These are phyloP conservation scores for Vachellia pachyceras DNA, from an alignment of 306 rosid genomes.

Conservation along the genomic window DNA sequence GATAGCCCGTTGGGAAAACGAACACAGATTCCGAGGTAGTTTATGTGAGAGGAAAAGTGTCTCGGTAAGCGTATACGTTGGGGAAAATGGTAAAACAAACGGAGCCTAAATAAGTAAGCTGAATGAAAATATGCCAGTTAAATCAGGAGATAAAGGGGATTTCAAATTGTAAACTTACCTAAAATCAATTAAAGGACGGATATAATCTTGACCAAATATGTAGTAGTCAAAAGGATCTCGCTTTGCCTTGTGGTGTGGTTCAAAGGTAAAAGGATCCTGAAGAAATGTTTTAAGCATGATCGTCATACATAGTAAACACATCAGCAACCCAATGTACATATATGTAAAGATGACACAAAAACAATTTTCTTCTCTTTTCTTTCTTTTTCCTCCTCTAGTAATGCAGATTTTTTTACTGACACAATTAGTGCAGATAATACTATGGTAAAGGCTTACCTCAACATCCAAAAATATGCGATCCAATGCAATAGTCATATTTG, in stretches of 20 bases:
- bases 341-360: slow-evolving; percentile 29
- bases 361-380: neutral
- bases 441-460: slow-evolving; percentile 58
- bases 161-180: slow-evolving; percentile 58
- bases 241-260: slow-evolving; percentile 85
- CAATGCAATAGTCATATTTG: slow-evolving; percentile 76
- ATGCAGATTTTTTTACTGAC: neutral
- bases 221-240: slow-evolving; percentile 98
- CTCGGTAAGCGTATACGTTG: too few species aligned
- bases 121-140: slow-evolving; percentile 18
- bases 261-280: slow-evolving; percentile 94
- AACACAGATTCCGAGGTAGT: too few species aligned
- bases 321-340: slow-evolving; percentile 26
- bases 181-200: slow-evolving; percentile 92
- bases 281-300: too few species aligned
- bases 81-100: too few species aligned
- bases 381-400: neutral
- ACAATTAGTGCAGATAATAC: slow-evolving; percentile 15
- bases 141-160: slow-evolving; percentile 38
- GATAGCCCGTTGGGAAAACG: too few species aligned
- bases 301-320: too few species aligned
- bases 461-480: slow-evolving; percentile 90
- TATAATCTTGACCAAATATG: slow-evolving; percentile 86
- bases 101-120: slow-evolving; percentile 39
- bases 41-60: too few species aligned